Conservation (phyloP, 2,329 filamentous ascomycete species). For the Pseudopyrenochaeta lycopersici region DNA sequence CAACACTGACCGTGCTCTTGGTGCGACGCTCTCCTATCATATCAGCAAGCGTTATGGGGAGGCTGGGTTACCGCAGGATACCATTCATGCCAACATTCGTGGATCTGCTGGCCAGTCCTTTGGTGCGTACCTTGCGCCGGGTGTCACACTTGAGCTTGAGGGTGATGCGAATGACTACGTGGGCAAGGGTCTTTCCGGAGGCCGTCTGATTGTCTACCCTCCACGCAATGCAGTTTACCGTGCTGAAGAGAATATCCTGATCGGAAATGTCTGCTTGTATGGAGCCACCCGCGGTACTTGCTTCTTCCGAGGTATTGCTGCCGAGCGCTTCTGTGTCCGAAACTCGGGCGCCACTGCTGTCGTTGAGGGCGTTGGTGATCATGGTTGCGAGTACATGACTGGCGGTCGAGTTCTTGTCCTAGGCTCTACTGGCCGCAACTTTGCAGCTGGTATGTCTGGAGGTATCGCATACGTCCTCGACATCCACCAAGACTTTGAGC, state of each 20-base stretch:
- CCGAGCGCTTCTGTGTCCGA: slow-evolving; percentile 94
- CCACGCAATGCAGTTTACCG: slow-evolving; percentile 91
- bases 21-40: slow-evolving; percentile 93
- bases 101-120: slow-evolving; percentile 97
- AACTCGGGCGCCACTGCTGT: slow-evolving; percentile 97
- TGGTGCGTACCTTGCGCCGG: slow-evolving; percentile 90
- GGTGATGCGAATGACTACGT: slow-evolving; percentile 97
- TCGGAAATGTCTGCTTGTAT: slow-evolving; percentile 95
- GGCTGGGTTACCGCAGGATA: slow-evolving; percentile 87
- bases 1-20: slow-evolving; percentile 94
- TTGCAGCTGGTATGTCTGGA: slow-evolving; percentile 97
- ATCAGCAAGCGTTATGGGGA: slow-evolving; percentile 93
- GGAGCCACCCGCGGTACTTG: slow-evolving; percentile 89
- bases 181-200: slow-evolving; percentile 93
- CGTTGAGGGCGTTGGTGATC: slow-evolving; percentile 94
- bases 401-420: slow-evolving; percentile 89
- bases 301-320: slow-evolving; percentile 97
- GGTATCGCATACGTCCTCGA: slow-evolving; percentile 96
- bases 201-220: slow-evolving; percentile 91
- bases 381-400: slow-evolving; percentile 99
- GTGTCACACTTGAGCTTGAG: slow-evolving; percentile 93
- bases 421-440: slow-evolving; percentile 92
- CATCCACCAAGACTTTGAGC: slow-evolving; percentile 85
- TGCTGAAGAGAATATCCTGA: slow-evolving; percentile 92
- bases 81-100: slow-evolving; percentile 95